Evolutionary conservation across 352 stramenopile genomes (phyloP).

Genomic region (Lagenidium giganteum): DNA sequence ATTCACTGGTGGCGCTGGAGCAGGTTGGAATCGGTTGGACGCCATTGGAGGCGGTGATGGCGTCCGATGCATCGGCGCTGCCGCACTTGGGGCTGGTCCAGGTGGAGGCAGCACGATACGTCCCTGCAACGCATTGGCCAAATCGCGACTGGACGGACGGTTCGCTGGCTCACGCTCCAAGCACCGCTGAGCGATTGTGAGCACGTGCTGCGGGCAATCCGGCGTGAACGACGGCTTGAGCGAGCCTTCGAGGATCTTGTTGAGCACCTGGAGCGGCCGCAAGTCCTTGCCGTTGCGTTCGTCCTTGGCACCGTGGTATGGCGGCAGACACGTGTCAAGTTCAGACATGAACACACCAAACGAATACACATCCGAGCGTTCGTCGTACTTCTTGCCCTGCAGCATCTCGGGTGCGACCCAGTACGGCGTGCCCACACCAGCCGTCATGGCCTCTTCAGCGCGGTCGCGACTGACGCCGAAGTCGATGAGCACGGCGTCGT

Average conservation of each 20-base stretch:
- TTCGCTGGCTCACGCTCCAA: conserved; percentile 25
- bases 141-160: conserved; percentile 19
- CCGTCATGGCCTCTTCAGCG: conserved; percentile 76
- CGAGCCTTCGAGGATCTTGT: conserved; percentile 59
- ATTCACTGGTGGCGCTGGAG: no score
- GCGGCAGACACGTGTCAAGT: conserved; percentile 54
- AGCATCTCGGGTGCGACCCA: conserved; percentile 82
- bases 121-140: conserved; percentile 10
- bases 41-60: no score
- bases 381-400: conserved; percentile 74
- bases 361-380: conserved; percentile 85
- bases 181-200: conserved; percentile 33
- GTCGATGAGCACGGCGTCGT: conserved; percentile 75
- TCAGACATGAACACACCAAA: conserved; percentile 82
- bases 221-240: conserved; percentile 48
- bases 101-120: no score
- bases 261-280: no score
- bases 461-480: conserved; percentile 77
- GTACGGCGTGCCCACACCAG: conserved; percentile 75
- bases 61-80: no score
- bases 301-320: conserved; percentile 68
- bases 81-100: no score
- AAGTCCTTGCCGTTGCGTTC: no score
- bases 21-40: no score
- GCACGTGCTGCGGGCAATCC: conserved; percentile 39